A percentile compares a stretch with the other conserved stretches of the same genome.
phyloP scores from a whole-genome alignment of 2,329 filamentous ascomycete genomes.

The Fusarium duplospermum region DNA sequence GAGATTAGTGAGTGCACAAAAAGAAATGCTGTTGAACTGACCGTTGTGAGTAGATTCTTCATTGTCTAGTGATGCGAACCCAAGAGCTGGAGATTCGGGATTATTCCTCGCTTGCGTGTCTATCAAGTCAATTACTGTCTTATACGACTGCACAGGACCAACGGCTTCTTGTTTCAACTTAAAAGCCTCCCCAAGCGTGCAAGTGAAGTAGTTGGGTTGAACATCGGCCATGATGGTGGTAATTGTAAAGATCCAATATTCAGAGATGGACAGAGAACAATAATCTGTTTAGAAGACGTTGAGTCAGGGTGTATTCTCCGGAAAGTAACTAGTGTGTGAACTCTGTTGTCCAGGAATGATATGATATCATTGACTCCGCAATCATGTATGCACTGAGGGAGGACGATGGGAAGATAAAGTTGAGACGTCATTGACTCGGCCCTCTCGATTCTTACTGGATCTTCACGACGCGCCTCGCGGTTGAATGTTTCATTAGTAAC shows the following conservation, averaged over 20 bases:
- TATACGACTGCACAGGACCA: constrained; percentile 46
- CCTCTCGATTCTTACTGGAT: constrained; percentile 21
- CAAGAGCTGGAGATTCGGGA: constrained; percentile 59
- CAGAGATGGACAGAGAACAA: neutral
- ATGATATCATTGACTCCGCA: constrained; percentile 26
- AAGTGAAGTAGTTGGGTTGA: constrained; percentile 66
- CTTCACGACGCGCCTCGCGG: constrained; percentile 3
- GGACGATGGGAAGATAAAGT: constrained; percentile 11
- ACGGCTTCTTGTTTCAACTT: constrained; percentile 43
- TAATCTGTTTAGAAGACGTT: neutral
- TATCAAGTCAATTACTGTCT: constrained; percentile 62
- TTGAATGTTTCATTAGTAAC: neutral
- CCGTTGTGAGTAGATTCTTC: neutral
- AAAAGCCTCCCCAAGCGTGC: constrained; percentile 68
- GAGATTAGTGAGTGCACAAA: neutral
- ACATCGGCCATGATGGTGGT: constrained; percentile 6
- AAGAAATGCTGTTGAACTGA: too few relatives aligned
- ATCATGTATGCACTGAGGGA: neutral
- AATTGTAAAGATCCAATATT: fast-evolving
- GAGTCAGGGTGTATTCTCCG: neutral
- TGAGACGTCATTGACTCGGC: constrained; percentile 28
- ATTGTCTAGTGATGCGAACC: constrained; percentile 54
- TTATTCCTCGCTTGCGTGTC: constrained; percentile 56
- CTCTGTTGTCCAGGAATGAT: neutral
- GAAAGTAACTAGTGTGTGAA: neutral